Conservation (phyloP, 1,139 yeast genomes). For the Maudiozyma humilis region DNA sequence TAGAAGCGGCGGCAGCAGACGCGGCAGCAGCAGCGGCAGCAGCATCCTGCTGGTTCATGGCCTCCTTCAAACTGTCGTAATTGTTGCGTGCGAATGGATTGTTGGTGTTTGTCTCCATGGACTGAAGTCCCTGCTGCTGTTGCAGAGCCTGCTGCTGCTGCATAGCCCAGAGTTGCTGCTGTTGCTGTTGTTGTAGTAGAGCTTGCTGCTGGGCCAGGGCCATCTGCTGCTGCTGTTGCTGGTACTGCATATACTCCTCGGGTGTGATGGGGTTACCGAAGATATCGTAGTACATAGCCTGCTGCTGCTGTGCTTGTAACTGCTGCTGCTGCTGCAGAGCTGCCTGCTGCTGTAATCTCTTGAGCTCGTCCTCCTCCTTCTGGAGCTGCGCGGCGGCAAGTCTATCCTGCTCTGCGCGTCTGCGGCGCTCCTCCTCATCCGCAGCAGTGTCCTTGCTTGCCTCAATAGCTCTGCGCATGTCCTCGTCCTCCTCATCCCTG, state of each 20-base stretch:
- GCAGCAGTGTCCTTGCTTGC: slow-evolving; percentile 78
- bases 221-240: slow-evolving; percentile 29
- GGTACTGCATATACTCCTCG: slow-evolving; percentile 34
- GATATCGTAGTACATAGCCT: slow-evolving; percentile 46
- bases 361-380: slow-evolving; percentile 75
- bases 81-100: slow-evolving; percentile 72
- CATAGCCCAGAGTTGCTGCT: slow-evolving; percentile 28
- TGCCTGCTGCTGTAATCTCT: slow-evolving; percentile 45
- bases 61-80: slow-evolving; percentile 1
- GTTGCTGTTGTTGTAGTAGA: slow-evolving; percentile 32
- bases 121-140: slow-evolving; percentile 33
- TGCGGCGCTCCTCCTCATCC: slow-evolving; percentile 63
- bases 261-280: slow-evolving; percentile 69
- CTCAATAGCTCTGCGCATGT: slow-evolving; percentile 73
- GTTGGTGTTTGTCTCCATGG: slow-evolving; percentile 48
- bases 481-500: slow-evolving; percentile 49
- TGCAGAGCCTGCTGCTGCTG: slow-evolving; percentile 35
- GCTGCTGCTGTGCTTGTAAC: slow-evolving; percentile 28
- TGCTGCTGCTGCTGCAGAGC: slow-evolving; percentile 35
- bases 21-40: slow-evolving; percentile 12
- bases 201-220: slow-evolving; percentile 30
- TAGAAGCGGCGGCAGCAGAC: slow-evolving; percentile 8
- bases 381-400: slow-evolving; percentile 76
- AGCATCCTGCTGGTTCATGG: slow-evolving; percentile 7
- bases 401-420: slow-evolving; percentile 48